Conservation (phyloP, 768 basidiomycete genomes). For the Gloeostereum incarnatum region DNA sequence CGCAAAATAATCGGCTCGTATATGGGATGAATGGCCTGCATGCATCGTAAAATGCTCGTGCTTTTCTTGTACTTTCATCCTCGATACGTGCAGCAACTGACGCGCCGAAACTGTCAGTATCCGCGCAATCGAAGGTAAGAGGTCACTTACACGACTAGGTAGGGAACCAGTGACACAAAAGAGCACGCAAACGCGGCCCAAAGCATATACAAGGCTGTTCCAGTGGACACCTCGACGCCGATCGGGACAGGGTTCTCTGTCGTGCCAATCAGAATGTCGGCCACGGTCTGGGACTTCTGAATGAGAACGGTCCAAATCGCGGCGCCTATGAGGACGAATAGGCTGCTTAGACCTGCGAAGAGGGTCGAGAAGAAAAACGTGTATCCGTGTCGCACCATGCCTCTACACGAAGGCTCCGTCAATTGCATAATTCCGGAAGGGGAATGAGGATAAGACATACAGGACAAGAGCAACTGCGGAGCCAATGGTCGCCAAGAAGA, state of each 20-base stretch:
- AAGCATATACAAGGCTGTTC: constrained; percentile 52
- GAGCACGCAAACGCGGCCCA: constrained; percentile 74
- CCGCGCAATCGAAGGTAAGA: background rate
- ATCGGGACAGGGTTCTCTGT: constrained; percentile 28
- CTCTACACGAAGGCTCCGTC: constrained; percentile 31
- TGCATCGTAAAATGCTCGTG: too few relatives aligned
- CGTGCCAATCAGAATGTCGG: constrained; percentile 33
- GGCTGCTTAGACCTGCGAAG: constrained; percentile 48
- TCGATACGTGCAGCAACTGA: constrained; percentile 77
- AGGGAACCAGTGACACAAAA: constrained; percentile 58
- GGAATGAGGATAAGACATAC: constrained; percentile 36
- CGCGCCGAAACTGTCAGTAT: background rate
- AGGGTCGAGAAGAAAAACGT: constrained; percentile 62
- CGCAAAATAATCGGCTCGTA: too few relatives aligned
- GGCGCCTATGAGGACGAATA: constrained; percentile 60
- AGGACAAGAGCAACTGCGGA: constrained; percentile 55
- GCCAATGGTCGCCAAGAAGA: constrained; percentile 64
- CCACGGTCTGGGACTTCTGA: constrained; percentile 52
- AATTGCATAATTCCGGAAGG: constrained; percentile 4
- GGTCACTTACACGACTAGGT: constrained; percentile 59
- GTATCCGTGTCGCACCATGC: constrained; percentile 51
- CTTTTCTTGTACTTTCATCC: too few relatives aligned
- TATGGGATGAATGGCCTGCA: too few relatives aligned
- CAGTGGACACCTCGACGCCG: constrained; percentile 56
- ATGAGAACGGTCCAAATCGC: constrained; percentile 74